These are phyloP conservation scores for Fimicolochytrium jonesii DNA, from an alignment of 192 early-diverging fungal species.

Conservation along the genomic window DNA sequence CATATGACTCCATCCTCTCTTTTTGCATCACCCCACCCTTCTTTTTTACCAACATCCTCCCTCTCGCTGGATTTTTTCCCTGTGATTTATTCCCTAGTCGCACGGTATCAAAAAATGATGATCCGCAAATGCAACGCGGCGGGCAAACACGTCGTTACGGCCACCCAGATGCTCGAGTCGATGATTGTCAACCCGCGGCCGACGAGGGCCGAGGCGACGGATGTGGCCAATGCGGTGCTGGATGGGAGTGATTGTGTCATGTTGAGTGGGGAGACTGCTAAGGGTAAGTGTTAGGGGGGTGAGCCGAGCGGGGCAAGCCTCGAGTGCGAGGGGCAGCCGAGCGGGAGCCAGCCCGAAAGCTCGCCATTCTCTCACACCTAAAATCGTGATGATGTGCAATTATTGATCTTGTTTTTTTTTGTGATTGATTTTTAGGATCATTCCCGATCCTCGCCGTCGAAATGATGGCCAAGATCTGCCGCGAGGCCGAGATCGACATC, in stretches of 20 bases:
- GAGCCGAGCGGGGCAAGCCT: no score
- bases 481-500: conserved; percentile 87
- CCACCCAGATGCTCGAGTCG: conserved; percentile 56
- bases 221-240: conserved; percentile 58
- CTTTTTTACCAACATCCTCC: neutral
- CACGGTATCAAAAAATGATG: conserved; percentile 92
- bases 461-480: conserved; percentile 93
- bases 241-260: conserved; percentile 65
- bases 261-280: conserved; percentile 97
- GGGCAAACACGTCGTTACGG: conserved; percentile 63
- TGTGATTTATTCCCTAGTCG: conserved; percentile 23
- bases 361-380: neutral
- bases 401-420: conserved; percentile 21
- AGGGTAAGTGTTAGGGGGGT: no score
- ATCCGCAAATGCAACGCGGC: conserved; percentile 96
- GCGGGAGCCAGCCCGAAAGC: neutral
- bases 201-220: conserved; percentile 55
- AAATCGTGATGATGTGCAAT: neutral
- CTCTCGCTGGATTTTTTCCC: neutral
- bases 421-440: conserved; percentile 54
- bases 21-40: neutral
- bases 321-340: no score
- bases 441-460: conserved; percentile 87
- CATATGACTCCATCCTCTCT: no score
- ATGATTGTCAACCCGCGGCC: conserved; percentile 53